Percentiles rank a stretch among this genome's conserved stretches.
Conservation (phyloP, 768 basidiomycete genomes). For the Suillus clintonianus region DNA sequence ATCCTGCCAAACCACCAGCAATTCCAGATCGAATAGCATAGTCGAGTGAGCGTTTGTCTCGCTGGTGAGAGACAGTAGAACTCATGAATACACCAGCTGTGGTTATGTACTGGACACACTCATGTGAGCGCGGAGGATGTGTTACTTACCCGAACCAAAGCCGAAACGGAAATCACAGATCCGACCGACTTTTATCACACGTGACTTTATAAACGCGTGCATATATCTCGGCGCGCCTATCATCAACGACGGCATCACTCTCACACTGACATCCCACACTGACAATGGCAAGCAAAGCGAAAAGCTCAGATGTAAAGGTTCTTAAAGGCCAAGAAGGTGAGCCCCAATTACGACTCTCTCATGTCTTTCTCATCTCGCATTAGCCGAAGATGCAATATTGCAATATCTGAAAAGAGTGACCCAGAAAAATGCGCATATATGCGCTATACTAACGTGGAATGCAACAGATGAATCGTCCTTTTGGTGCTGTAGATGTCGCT, state of each 20-base stretch:
- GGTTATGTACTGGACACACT: background rate
- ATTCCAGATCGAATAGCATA: conserved; percentile 80
- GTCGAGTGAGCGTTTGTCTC: conserved; percentile 56
- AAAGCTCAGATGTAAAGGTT: conserved; percentile 52
- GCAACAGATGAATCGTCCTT: conserved; percentile 87
- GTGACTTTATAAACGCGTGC: background rate
- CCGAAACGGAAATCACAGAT: background rate
- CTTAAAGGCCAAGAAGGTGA: conserved; percentile 78
- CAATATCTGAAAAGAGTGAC: conserved; percentile 76
- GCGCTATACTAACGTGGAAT: background rate
- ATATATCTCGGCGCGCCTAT: background rate
- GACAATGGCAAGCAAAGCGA: conserved; percentile 49
- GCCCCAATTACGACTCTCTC: background rate
- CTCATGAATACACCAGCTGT: conserved; percentile 29
- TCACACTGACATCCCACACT: background rate
- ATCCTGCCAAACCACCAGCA: conserved; percentile 93
- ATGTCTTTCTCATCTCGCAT: background rate
- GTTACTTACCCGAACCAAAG: background rate
- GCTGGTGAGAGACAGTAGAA: conserved; percentile 35
- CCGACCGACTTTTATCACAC: background rate
- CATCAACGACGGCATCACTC: background rate
- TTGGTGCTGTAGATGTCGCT: conserved; percentile 87
- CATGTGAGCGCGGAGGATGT: conserved; percentile 5
- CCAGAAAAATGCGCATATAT: conserved; percentile 10
- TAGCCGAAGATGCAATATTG: conserved; percentile 75